These are phyloP conservation scores for Phoma sp. DNA, from an alignment of 2,329 filamentous ascomycete genomes.

Conservation along the genomic window DNA sequence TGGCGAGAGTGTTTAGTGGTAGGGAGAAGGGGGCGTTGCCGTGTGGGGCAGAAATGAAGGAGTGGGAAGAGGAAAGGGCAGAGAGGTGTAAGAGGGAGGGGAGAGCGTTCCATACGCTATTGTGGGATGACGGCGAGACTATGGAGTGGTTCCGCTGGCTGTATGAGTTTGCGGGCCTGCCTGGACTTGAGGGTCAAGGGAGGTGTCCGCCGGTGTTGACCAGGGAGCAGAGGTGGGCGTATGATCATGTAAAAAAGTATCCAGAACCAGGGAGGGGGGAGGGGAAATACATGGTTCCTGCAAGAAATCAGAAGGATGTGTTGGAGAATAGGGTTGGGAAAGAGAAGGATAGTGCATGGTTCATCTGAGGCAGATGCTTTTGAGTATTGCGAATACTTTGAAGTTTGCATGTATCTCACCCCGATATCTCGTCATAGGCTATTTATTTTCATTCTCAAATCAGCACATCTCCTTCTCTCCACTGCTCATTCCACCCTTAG, in stretches of 20 bases:
- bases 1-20: slow-evolving; percentile 57
- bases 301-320: background rate
- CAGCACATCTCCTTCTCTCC: no score
- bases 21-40: slow-evolving; percentile 46
- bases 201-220: slow-evolving; percentile 24
- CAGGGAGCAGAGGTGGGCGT: slow-evolving; percentile 25
- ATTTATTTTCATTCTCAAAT: no score
- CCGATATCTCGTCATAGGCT: no score
- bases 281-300: background rate
- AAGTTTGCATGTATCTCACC: no score
- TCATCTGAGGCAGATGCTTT: background rate
- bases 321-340: background rate
- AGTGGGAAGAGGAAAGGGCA: slow-evolving; percentile 56
- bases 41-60: slow-evolving; percentile 34
- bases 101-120: slow-evolving; percentile 59
- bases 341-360: slow-evolving; percentile 9
- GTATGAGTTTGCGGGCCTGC: slow-evolving; percentile 58
- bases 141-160: slow-evolving; percentile 54
- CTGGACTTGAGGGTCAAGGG: slow-evolving; percentile 53
- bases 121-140: slow-evolving; percentile 61
- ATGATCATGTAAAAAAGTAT: slow-evolving; percentile 46
- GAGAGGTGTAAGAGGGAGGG: slow-evolving; percentile 37
- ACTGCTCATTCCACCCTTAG: no score
- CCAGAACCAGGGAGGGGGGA: slow-evolving; percentile 19
- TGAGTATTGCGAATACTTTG: no score